Conservation (phyloP, 2,329 filamentous ascomycete species). For the Pseudogymnoascus destructans region DNA sequence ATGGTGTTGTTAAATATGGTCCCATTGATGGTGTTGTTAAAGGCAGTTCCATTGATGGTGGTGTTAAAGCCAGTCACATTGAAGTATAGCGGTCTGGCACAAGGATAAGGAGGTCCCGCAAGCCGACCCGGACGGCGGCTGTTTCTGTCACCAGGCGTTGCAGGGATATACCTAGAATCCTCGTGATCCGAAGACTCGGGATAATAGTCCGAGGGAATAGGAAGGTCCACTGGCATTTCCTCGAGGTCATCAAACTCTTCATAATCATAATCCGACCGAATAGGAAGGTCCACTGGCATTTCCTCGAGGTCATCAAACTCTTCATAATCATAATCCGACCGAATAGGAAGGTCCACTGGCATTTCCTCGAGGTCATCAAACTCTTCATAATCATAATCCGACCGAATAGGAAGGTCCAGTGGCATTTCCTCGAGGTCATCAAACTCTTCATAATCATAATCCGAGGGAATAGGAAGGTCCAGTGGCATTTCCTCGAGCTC, state of each 20-base stretch:
- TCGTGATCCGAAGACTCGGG: background rate
- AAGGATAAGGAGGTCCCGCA: background rate
- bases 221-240: background rate
- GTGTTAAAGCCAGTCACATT: background rate
- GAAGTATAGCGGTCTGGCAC: background rate
- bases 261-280: background rate
- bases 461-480: background rate
- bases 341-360: background rate
- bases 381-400: background rate
- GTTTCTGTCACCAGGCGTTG: background rate
- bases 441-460: background rate
- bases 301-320: background rate
- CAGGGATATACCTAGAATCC: background rate
- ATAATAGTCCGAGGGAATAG: background rate
- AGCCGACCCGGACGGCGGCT: background rate
- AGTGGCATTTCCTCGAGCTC: background rate
- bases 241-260: background rate
- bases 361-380: background rate
- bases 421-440: background rate
- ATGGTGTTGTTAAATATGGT: background rate
- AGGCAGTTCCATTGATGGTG: background rate
- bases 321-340: background rate
- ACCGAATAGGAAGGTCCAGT: background rate
- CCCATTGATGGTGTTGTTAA: background rate
- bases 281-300: background rate